Evolutionary conservation across 805 yeast genomes (phyloP), one percentile per base, ranked within the genome.

Genomic region (Wickerhamiella qilinensis): DNA sequence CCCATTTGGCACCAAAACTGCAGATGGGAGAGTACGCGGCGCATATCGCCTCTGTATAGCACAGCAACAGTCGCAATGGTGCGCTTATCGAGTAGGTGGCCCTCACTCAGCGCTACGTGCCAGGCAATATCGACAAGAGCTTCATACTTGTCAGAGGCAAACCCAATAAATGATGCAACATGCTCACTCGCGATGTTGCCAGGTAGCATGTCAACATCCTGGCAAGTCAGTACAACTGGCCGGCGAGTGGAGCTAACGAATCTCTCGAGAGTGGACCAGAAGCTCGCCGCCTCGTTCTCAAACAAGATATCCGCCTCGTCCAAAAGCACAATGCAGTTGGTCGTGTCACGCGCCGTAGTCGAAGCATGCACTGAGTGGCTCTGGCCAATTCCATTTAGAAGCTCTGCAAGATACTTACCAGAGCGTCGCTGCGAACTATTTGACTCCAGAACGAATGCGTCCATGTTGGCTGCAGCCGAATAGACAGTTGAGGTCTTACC

Each of bases 261-360:
- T 36, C 72, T 76, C 34, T 68, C 70, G 2, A 84, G 65, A 2
- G 77, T 73, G 1, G 65, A 51, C 95, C 96, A 91, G 52, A 88
- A 86, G 2, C 74, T 73, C 14, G 38, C 38, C 40, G 69, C 72
- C 49, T 91, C 97, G 30, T 68, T 73, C 38, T 73, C 83, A 49
- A 78, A 83, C 16, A 86, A 54, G 9, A 82, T 63, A 53, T 88
- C 94, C 30, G 81, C 86, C 49, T 88, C 95, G 48, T 86, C 94
- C 41, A 88, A 64, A 25, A 91, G 56, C 3, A 91, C 75, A 4
- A 84, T 60, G 6, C 88, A 85, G 42, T 72, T 67, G 42, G 68
- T 73, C 37, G 68, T 68, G 7, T 34, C 33, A 15, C 19, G 21
- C 20, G 30, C 28, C n/a, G 15, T 36, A 16, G 22, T 21, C n/a